Evolutionary conservation across 345 rosid genomes (phyloP), one percentile per base, ranked within the genome.

Genomic region (Bruguiera parviflora): DNA sequence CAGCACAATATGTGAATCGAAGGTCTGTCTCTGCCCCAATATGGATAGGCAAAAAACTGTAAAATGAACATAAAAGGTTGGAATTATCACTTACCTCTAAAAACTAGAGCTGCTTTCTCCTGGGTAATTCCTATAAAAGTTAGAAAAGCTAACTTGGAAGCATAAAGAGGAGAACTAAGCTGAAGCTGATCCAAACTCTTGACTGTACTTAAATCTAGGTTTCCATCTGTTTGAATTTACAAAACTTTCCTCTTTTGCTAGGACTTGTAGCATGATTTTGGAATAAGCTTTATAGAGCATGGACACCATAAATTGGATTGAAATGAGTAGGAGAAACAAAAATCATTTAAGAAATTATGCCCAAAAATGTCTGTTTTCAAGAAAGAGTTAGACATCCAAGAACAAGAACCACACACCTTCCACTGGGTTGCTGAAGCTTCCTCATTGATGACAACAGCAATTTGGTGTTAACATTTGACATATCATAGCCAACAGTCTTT

Each of bases 1-100:
- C 93, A 57, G 97, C 96, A 83, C 97, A 95, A 72, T 88, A 95
- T 43, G 87, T 71, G 75, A 95, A 95, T 25, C 93, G 89, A 73
- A 95, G 96, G 81, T 90, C 96, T 58, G 69, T 86, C 81, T 95
- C 97, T 21, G 92, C 97, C 49, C 97, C 93, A 71, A 68, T 77
- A 83, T 89, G 96, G 70, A 89, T 73, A 9, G 97, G 96, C 83
- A 89, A 85, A 83, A 89, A 92, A 75, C 99, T 95, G 84, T 31
- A 75, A 69, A 74, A 67, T 67, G 56, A 63, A 69, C 15, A 67
- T 8, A 46, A 43, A 16, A 39, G 5, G 11, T 20, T 61, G 43
- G 7, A 24, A 56, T 56, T 39, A 9, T 43, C 16, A 43, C 49
- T 43, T 43, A n/a, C 49, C 49, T 3, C 49, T 43, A 43, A 3